Evolutionary conservation across 169 alveolate genomes (phyloP), one percentile per base, ranked within the genome.

Genomic region (Plasmodium gaboni): DNA sequence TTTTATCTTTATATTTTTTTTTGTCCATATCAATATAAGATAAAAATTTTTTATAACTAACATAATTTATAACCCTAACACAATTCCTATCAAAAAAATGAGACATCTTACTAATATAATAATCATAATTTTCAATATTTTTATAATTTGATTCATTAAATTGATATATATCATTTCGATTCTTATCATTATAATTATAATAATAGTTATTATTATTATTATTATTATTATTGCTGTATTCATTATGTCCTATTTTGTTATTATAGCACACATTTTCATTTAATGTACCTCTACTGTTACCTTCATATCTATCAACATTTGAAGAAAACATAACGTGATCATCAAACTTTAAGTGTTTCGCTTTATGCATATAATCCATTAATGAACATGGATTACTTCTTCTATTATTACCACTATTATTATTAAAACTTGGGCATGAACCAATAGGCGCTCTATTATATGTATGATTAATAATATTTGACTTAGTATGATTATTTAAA

Each of bases 11-110:
- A 2, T 7, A 13, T 17, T 26, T 26, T n/a, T 15, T 28, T 46
- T 8, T 44, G 7, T 78, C 22, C 12, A 44, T 50, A 28, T 64
- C 53, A 38, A 17, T 59, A 65, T 78, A 70, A 10, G 61, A 78
- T 50, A 42, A 57, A 65, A 51, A 26, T 50, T 78, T 78, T 24
- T 78, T 24, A 13, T 78, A 78, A 57, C 89, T 78, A n/a, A 78
- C 76, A 65, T 64, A 78, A 51, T 78, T 78, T 15, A 78, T 78
- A 15, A 78, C 60, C 26, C 89, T 64, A 5, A 78, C 28, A 32
- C 61, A 78, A 13, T 78, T 78, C 68, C 55, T 65, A 19, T 70
- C 78, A 64, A 78, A 64, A 42, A 65, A 65, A 64, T 48, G 28
- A 9, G 28, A n/a, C 69, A 78, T 78, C 48, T 26, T 64, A 22